Base-by-base conservation (phyloP, 2,329 filamentous ascomycete species). In the Emmonsiellopsis sp. region DNA sequence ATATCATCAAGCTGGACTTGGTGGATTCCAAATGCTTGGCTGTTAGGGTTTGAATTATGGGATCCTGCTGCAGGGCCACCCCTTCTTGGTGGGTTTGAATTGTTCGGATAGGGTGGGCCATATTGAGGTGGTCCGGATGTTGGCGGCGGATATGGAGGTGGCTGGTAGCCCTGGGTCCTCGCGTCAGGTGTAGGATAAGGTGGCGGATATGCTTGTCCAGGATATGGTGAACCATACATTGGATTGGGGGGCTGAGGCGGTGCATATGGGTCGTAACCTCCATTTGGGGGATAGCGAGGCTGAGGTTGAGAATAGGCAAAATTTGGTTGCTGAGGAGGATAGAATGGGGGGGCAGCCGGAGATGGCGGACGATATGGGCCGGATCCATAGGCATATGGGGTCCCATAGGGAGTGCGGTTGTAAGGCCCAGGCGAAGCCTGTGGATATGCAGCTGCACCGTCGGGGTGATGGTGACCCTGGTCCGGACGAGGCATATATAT, bases 1-100 rank as follows among this genome's bases (percentile, higher is more conserved):
- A 87, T 69, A 45, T 77, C 70, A 47, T 80, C 75, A 7, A 82
- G 67, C 58, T 79, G 76, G 15, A 62, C 56, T 54, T 73, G 69
- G 57, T 80, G 76, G 32, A 67, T 69, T 51, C 72, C 73, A 59
- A 71, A 71, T 64, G 72, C 62, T 38, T 66, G 68, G 32, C 62
- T 55, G 30, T 57, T 34, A n/a, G 60, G 54, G 20, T 58, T 58
- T 11, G 51, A 48, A 37, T 58, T 56, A 41, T 60, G 50, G 20
- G 20, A 3, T 5, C 20, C 20, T n/a, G 34, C 47, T 31, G 35
- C 20, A 26, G 16, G n/a, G 10, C 54, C 43, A 13, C 53, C 52
- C 43, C 54, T 52, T 32, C 54, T 53, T 11, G 56, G 30, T 9
- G 45, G 51, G 31, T 49, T 34, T 16, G 47, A 26, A 15, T 49